phyloP scores from a whole-genome alignment of 768 basidiomycete species.

The Mycena epipterygia region DNA sequence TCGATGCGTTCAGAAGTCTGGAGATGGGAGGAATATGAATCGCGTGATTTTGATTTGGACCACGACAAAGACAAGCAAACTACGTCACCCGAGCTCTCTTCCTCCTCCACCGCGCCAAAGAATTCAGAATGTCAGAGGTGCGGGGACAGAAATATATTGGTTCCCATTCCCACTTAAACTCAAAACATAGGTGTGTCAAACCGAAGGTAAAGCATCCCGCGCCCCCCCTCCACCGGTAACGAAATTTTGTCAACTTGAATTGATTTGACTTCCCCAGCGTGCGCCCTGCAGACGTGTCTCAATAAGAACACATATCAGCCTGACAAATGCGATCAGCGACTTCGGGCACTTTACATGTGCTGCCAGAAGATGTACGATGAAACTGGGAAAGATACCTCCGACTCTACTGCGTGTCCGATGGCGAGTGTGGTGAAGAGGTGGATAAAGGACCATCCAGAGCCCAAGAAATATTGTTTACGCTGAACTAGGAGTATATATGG shows the following conservation, averaged over 20 bases:
- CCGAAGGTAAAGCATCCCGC: conserved; percentile 41
- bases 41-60: no score
- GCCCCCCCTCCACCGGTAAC: no score
- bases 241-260: neutral
- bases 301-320: conserved; percentile 74
- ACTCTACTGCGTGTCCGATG: conserved; percentile 75
- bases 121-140: neutral
- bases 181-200: conserved; percentile 39
- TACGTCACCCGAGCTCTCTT: neutral
- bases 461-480: no score
- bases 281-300: conserved; percentile 74
- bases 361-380: conserved; percentile 69
- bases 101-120: neutral
- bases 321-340: conserved; percentile 67
- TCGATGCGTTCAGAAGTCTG: no score
- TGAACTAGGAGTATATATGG: no score
- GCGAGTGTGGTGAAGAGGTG: conserved; percentile 66
- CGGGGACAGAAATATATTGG: neutral
- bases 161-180: neutral
- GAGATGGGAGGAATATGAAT: no score
- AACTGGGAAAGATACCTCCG: conserved; percentile 40
- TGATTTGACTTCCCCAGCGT: conserved; percentile 59
- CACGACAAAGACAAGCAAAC: neutral
- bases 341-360: conserved; percentile 71
- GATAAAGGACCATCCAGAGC: conserved; percentile 71